Conservation (phyloP, 2,329 filamentous ascomycete species). For the Xylaria multiplex region DNA sequence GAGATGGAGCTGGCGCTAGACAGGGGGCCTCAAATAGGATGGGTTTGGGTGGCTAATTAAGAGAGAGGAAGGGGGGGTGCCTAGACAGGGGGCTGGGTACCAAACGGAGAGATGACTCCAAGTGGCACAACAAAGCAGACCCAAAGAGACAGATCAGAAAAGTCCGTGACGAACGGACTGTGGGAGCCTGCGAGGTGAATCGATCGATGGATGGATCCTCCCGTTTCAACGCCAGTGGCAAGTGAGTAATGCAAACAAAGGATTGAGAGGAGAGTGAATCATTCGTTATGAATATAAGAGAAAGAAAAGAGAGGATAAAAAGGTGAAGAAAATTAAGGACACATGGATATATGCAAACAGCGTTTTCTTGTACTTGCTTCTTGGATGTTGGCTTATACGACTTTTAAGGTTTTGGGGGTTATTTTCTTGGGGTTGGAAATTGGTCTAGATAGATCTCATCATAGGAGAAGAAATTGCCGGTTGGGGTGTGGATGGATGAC, state of each 20-base stretch:
- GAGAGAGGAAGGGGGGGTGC: slow-evolving; percentile 33
- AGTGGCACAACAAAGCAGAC: slow-evolving; percentile 39
- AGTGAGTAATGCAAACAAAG: slow-evolving; percentile 43
- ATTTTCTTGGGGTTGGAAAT: slow-evolving; percentile 3
- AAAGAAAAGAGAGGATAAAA: slow-evolving; percentile 39
- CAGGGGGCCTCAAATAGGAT: slow-evolving; percentile 33
- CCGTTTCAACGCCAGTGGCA: slow-evolving; percentile 44
- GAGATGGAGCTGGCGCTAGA: slow-evolving; percentile 27
- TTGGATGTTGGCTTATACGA: slow-evolving; percentile 38
- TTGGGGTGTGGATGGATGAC: slow-evolving; percentile 17
- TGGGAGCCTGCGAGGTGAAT: slow-evolving; percentile 45
- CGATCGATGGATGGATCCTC: slow-evolving; percentile 43
- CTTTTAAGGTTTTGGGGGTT: slow-evolving; percentile 14
- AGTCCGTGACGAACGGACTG: slow-evolving; percentile 33
- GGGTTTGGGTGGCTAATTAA: slow-evolving; percentile 38
- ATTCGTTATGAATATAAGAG: slow-evolving; percentile 30
- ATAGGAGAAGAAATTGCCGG: slow-evolving; percentile 19
- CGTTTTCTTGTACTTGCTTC: slow-evolving; percentile 9
- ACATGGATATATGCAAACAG: slow-evolving; percentile 29
- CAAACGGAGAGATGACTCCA: slow-evolving; percentile 41
- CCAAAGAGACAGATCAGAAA: slow-evolving; percentile 30
- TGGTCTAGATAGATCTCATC: slow-evolving; percentile 34
- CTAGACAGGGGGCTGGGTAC: slow-evolving; percentile 41
- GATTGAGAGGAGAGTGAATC: slow-evolving; percentile 43
- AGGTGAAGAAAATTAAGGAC: slow-evolving; percentile 25